Conservation (phyloP, 495 filamentous ascomycete species). For the Annulohypoxylon bovei region DNA sequence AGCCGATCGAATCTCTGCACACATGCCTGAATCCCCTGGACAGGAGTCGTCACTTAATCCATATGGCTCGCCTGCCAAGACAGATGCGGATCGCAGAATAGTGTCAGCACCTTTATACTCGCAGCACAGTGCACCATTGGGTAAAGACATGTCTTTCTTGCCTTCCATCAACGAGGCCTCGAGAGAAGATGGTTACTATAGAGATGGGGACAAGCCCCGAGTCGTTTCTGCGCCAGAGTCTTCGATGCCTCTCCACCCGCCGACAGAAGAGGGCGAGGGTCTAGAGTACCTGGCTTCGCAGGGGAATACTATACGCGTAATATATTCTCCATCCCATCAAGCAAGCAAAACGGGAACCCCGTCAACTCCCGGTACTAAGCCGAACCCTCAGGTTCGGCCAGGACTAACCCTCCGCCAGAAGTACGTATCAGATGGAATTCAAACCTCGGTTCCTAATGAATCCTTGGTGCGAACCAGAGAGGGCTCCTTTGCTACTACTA, state of each 20-base stretch:
- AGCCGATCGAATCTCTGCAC: background rate
- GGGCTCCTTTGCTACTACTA: slow-evolving; percentile 24
- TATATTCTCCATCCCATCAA: slow-evolving; percentile 50
- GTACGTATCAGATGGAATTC: slow-evolving; percentile 36
- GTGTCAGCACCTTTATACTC: slow-evolving; percentile 66
- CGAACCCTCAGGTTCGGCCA: slow-evolving; percentile 9
- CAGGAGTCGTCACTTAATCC: slow-evolving; percentile 17
- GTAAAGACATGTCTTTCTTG: slow-evolving; percentile 52
- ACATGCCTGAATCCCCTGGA: background rate
- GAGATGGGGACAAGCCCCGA: slow-evolving; percentile 45
- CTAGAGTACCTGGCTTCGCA: slow-evolving; percentile 49
- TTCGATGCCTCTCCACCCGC: slow-evolving; percentile 20
- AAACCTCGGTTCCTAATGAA: slow-evolving; percentile 3
- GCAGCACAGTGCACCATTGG: slow-evolving; percentile 45
- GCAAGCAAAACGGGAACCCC: slow-evolving; percentile 30
- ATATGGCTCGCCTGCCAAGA: slow-evolving; percentile 3
- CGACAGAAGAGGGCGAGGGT: slow-evolving; percentile 43
- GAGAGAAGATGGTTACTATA: slow-evolving; percentile 44
- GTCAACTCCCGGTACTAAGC: slow-evolving; percentile 57
- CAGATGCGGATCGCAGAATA: slow-evolving; percentile 52
- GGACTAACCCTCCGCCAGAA: slow-evolving; percentile 31
- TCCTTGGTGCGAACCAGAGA: background rate
- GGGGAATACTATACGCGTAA: slow-evolving; percentile 62
- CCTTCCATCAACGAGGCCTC: slow-evolving; percentile 64
- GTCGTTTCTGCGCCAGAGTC: slow-evolving; percentile 45